Evolutionary conservation across 2,329 filamentous ascomycete species (phyloP).

Genomic region (Monosporascus sp.): DNA sequence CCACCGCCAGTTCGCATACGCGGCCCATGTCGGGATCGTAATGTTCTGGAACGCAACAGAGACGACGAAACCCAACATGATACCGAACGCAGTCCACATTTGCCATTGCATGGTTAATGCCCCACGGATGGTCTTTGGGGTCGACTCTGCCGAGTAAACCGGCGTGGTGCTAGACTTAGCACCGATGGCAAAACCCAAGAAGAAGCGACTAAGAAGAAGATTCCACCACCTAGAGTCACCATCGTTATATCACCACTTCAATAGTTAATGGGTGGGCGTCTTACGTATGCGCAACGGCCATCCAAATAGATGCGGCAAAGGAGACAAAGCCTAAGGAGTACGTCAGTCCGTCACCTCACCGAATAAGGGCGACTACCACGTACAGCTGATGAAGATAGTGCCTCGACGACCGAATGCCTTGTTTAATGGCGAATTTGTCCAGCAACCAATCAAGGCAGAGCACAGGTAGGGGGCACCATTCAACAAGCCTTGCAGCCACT

Average conservation of each 20-base stretch:
- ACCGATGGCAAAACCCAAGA: constrained; percentile 63
- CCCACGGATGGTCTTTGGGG: constrained; percentile 56
- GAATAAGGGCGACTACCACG: background rate
- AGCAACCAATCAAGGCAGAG: constrained; percentile 63
- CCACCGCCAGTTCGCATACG: constrained; percentile 55
- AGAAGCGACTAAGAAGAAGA: constrained; percentile 62
- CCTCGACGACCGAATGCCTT: constrained; percentile 61
- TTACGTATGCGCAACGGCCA: constrained; percentile 30
- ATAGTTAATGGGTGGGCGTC: background rate
- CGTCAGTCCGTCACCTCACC: background rate
- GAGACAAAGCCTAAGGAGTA: constrained; percentile 39
- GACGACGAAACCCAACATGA: constrained; percentile 50
- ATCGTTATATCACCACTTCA: constrained; percentile 28
- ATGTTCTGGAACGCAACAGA: constrained; percentile 55
- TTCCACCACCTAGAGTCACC: constrained; percentile 41
- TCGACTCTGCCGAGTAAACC: constrained; percentile 59
- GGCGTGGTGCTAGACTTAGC: constrained; percentile 57
- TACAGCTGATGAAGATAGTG: background rate
- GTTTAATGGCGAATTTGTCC: constrained; percentile 67
- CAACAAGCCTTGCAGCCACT: constrained; percentile 53
- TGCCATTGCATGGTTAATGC: constrained; percentile 70
- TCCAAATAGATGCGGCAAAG: constrained; percentile 43
- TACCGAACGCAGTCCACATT: constrained; percentile 43
- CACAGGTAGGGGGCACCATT: constrained; percentile 58
- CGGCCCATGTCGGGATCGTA: constrained; percentile 39